phyloP scores from a whole-genome alignment of 352 stramenopile genomes.

The Aphanomyces cochlioides region DNA sequence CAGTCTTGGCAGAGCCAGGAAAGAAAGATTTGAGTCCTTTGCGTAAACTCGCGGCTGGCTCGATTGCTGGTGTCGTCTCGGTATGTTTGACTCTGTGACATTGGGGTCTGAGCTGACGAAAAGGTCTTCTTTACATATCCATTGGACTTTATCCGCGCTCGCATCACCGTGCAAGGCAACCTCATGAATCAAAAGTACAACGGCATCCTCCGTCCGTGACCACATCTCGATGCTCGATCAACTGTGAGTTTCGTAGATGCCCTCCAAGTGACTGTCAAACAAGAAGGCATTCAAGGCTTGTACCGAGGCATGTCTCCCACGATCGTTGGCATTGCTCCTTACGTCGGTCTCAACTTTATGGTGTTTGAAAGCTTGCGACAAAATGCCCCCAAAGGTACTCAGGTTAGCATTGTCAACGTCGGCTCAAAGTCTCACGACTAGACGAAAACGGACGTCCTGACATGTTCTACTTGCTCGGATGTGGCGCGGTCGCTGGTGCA shows the following conservation, averaged over 20 bases:
- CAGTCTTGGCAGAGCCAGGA: slow-evolving; percentile 42
- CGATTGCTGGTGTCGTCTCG: slow-evolving; percentile 60
- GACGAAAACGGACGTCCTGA: slow-evolving; percentile 50
- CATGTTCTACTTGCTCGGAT: slow-evolving; percentile 52
- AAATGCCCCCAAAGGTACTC: slow-evolving; percentile 36
- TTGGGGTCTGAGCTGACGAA: slow-evolving; percentile 53
- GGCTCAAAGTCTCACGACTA: not conserved
- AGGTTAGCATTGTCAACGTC: not conserved
- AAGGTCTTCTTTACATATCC: slow-evolving; percentile 69
- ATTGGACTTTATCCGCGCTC: slow-evolving; percentile 66
- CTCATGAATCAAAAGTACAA: slow-evolving; percentile 59
- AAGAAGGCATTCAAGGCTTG: slow-evolving; percentile 54
- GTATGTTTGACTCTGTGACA: slow-evolving; percentile 57
- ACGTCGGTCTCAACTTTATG: slow-evolving; percentile 74
- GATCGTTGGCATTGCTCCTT: slow-evolving; percentile 64
- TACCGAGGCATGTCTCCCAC: slow-evolving; percentile 62
- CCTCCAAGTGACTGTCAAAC: slow-evolving; percentile 44
- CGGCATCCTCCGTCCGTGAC: slow-evolving; percentile 40
- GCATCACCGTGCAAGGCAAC: slow-evolving; percentile 63
- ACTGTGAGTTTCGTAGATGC: slow-evolving; percentile 36
- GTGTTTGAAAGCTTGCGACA: slow-evolving; percentile 64
- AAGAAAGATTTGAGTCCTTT: slow-evolving; percentile 42
- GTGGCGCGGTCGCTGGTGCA: slow-evolving; percentile 57
- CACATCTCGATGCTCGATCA: not conserved
- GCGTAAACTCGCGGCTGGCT: slow-evolving; percentile 54